Evolutionary conservation across 495 filamentous ascomycete genomes (phyloP), one percentile per base, ranked within the genome.

Genomic region (Penicillium waksmanii): DNA sequence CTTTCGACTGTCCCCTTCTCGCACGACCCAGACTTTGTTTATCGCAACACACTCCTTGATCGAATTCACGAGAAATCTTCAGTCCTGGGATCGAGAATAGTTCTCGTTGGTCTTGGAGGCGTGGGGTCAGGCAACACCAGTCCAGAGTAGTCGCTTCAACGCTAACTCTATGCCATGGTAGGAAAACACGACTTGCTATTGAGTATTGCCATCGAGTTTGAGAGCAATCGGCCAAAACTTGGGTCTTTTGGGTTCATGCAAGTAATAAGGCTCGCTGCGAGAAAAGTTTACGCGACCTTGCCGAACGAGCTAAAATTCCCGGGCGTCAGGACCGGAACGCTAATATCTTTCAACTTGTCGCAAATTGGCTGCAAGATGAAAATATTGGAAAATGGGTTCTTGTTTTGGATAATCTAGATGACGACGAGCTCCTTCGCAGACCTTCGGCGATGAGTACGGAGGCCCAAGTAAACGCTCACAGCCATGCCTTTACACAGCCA

Each of bases 201-300:
- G 54, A 56, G n/a, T 56, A 48, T 18, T 50, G 17, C 23, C 12
- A 50, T 25, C 54, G 12, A 17, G n/a, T 50, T 25, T n/a, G n/a
- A n/a, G n/a, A n/a, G n/a, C n/a, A n/a, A n/a, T n/a, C n/a, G n/a
- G n/a, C n/a, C n/a, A n/a, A 19, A 0, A 50, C 25, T 6, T 56
- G 54, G 54, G 54, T 56, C 21, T 49, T 56, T 5, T 56, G 43
- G 54, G 36, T 83, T 3, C 73, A 79, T 59, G 74, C 76, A 1
- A 76, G 74, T 48, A 78, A 64, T 36, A 42, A 49, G 0, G 64
- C 68, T 2, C 68, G 77, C 8, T 77, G 80, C 19, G 69, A 76
- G 62, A 60, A 80, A 49, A 60, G 73, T 51, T 77, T 65, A 61
- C 63, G 62, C 34, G 66, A 72, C 6, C 75, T 83, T 55, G 75